Conservation (phyloP, 2,329 filamentous ascomycete species). For the Pleoardoris graminearum region DNA sequence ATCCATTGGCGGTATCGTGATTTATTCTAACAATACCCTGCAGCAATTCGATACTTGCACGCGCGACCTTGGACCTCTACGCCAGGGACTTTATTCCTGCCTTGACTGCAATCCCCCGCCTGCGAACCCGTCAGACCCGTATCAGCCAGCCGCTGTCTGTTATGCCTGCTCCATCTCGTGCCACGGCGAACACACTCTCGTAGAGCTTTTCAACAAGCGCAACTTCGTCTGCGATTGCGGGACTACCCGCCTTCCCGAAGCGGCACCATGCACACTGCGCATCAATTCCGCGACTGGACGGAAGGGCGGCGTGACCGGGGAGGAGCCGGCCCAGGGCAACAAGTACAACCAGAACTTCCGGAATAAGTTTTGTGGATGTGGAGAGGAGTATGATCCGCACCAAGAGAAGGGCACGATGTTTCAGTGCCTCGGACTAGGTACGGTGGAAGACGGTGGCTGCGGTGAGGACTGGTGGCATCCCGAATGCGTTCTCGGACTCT, state of each 20-base stretch:
- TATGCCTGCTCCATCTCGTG: slow-evolving; percentile 97
- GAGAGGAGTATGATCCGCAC: slow-evolving; percentile 83
- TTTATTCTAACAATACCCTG: slow-evolving; percentile 17
- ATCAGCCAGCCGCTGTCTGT: slow-evolving; percentile 80
- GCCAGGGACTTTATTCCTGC: slow-evolving; percentile 89
- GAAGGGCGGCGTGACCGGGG: slow-evolving; percentile 76
- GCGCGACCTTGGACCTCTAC: slow-evolving; percentile 81
- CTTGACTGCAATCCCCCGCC: slow-evolving; percentile 89
- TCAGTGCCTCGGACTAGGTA: slow-evolving; percentile 86
- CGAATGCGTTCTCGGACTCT: slow-evolving; percentile 82
- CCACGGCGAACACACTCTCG: slow-evolving; percentile 90
- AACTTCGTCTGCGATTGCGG: slow-evolving; percentile 97
- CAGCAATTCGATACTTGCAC: slow-evolving; percentile 95
- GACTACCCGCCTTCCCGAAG: slow-evolving; percentile 73
- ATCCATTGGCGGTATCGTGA: slow-evolving; percentile 1
- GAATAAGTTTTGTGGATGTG: slow-evolving; percentile 90
- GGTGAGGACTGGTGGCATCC: slow-evolving; percentile 99
- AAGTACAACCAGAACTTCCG: slow-evolving; percentile 95
- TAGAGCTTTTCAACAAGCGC: slow-evolving; percentile 94
- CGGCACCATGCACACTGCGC: slow-evolving; percentile 75
- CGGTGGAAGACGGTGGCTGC: slow-evolving; percentile 79
- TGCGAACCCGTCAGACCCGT: slow-evolving; percentile 61
- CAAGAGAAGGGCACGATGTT: slow-evolving; percentile 97
- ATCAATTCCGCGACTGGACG: slow-evolving; percentile 71
- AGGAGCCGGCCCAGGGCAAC: slow-evolving; percentile 73